Evolutionary conservation across 78 protist species (phyloP).

Genomic region (Ministeria vibrans): DNA sequence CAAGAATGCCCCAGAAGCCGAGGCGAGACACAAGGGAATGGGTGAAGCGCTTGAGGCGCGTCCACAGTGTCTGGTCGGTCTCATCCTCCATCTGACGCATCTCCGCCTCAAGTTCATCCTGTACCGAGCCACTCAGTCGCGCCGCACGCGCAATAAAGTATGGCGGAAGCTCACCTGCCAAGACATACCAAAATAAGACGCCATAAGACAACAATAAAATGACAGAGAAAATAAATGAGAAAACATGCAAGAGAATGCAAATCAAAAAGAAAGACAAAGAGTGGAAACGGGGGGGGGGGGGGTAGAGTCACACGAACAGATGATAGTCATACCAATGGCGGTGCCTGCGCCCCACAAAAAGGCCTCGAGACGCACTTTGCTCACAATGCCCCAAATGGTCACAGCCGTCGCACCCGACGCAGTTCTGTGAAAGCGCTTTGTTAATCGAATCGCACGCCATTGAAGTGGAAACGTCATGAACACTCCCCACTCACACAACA

Average conservation of each 20-base stretch:
- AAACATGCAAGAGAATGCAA: neutral
- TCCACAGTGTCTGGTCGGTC: neutral
- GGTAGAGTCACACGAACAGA: too few species aligned
- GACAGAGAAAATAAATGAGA: neutral
- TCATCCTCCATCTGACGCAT: neutral
- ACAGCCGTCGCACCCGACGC: too few species aligned
- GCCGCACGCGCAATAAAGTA: constrained; percentile 19
- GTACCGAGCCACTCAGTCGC: neutral
- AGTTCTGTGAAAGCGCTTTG: too few species aligned
- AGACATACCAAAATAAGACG: neutral
- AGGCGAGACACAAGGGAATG: neutral
- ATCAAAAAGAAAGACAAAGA: neutral
- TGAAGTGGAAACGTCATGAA: too few species aligned
- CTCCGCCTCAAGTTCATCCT: neutral
- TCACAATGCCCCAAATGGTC: neutral
- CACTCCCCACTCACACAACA: too few species aligned
- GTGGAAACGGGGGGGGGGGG: too few species aligned
- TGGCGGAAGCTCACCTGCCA: constrained; percentile 40
- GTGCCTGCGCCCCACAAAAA: constrained; percentile 50
- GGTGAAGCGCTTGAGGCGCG: neutral
- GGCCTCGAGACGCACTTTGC: neutral
- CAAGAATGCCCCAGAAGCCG: constrained; percentile 39
- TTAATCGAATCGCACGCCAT: too few species aligned
- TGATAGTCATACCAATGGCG: too few species aligned
- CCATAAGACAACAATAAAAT: neutral